Evolutionary conservation across 345 rosid genomes (phyloP), one percentile per base, ranked within the genome.

Genomic region (Ceriops tagal): DNA sequence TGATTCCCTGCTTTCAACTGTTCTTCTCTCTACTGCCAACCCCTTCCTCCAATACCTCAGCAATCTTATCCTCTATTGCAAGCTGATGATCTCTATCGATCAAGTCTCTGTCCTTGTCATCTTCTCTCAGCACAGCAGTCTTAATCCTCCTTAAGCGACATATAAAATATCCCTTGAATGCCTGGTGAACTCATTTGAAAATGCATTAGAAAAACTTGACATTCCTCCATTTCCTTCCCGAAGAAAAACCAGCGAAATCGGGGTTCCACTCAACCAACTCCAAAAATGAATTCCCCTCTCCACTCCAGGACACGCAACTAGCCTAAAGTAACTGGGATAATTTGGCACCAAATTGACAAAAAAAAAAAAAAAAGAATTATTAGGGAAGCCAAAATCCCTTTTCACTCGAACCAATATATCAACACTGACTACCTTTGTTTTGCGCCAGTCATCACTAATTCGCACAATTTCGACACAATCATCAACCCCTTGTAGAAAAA

Each of bases 331-430:
- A 65, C 86, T 85, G 0, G 96, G 84, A 67, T 90, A 86, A 49
- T 81, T 88, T 3, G 79, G 83, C 70, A 95, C 85, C 75, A 92
- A 77, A 30, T 71, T 81, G 43, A 79, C 85, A 75, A 87, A 1
- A 6, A 34, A 6, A 7, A 6, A 6, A 7, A 6, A 34, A 34
- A 6, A 55, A 79, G 92, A 88, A 81, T 87, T 89, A 70, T 80
- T 82, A 0, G 96, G 96, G 19, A 95, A 92, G 13, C 96, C 97
- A n/a, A 92, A 88, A 58, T 92, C 97, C 71, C 96, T 82, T 82
- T 88, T 95, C 47, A 86, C 96, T 35, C 87, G 88, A 65, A 86
- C 83, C 68, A 90, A 73, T 61, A 85, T 90, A 73, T 95, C 96
- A 0, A 79, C 82, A 69, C 84, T 86, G 46, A 88, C 71, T 0